Conservation (phyloP, 108 stramenopile genomes). For the Nannochloropsis oceanica region DNA sequence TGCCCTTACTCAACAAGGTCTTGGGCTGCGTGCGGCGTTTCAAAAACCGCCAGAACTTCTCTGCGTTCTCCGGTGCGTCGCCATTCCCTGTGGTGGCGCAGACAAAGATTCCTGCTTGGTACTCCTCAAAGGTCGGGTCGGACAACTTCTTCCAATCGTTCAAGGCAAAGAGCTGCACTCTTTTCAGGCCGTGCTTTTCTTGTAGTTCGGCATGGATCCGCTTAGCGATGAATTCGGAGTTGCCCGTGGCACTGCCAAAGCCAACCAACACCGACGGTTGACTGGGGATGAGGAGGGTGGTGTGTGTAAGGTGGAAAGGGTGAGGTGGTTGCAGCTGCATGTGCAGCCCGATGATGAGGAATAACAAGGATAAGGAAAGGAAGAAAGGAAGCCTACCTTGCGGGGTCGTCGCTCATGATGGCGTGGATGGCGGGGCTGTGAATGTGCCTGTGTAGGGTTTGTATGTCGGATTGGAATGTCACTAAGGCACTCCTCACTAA, state of each 20-base stretch:
- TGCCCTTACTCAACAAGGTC: neutral
- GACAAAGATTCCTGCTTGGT: constrained; percentile 7
- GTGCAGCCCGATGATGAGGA: too few species aligned
- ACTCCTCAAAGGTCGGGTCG: neutral
- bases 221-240: neutral
- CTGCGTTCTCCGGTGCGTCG: constrained; percentile 31
- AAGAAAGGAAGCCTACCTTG: too few species aligned
- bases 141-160: neutral
- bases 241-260: neutral
- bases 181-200: neutral
- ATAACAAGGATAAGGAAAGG: too few species aligned
- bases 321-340: too few species aligned
- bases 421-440: too few species aligned
- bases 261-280: neutral
- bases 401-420: too few species aligned
- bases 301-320: too few species aligned
- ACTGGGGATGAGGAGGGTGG: too few species aligned
- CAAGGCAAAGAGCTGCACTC: neutral
- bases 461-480: too few species aligned
- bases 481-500: too few species aligned
- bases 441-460: too few species aligned
- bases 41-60: constrained; percentile 31
- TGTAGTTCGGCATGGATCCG: neutral
- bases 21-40: constrained; percentile 20
- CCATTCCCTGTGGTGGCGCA: constrained; percentile 33